phyloP scores from a whole-genome alignment of 306 rosid species.

The Vicia sativa region DNA sequence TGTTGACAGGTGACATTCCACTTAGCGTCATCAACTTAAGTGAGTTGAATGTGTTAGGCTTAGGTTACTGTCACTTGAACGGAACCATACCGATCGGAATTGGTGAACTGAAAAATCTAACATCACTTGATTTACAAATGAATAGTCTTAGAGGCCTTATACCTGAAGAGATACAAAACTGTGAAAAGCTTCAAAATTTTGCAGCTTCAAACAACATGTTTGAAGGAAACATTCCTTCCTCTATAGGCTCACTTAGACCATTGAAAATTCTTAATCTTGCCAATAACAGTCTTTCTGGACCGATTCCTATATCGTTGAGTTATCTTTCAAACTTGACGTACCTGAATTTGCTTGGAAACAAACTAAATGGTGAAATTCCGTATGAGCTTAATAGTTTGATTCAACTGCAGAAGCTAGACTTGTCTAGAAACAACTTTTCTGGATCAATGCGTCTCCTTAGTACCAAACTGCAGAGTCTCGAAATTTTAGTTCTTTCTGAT shows the following conservation, averaged over 20 bases:
- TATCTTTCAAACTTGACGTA: conserved; percentile 66
- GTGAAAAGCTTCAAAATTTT: conserved; percentile 67
- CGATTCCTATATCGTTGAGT: conserved; percentile 65
- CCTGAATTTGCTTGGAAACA: conserved; percentile 81
- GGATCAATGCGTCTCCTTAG: conserved; percentile 62
- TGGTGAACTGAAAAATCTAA: conserved; percentile 70
- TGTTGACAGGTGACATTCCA: conserved; percentile 70
- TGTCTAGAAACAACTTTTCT: conserved; percentile 78
- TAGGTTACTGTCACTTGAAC: conserved; percentile 70
- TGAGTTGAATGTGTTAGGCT: conserved; percentile 68
- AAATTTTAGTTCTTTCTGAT: conserved; percentile 68
- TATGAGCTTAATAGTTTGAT: conserved; percentile 60
- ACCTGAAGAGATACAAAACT: conserved; percentile 70
- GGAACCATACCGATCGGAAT: conserved; percentile 82
- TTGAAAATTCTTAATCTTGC: conserved; percentile 74
- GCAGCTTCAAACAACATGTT: conserved; percentile 82
- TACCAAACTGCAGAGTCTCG: conserved; percentile 51
- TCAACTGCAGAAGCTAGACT: conserved; percentile 71
- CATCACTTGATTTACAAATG: conserved; percentile 71
- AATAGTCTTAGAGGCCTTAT: conserved; percentile 68
- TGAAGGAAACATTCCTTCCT: conserved; percentile 64
- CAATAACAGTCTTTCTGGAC: conserved; percentile 79
- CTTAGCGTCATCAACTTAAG: conserved; percentile 61
- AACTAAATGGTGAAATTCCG: conserved; percentile 72
- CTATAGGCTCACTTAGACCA: conserved; percentile 62